Evolutionary conservation across 352 stramenopile genomes (phyloP).

Genomic region (Pythium pectinolyticum): DNA sequence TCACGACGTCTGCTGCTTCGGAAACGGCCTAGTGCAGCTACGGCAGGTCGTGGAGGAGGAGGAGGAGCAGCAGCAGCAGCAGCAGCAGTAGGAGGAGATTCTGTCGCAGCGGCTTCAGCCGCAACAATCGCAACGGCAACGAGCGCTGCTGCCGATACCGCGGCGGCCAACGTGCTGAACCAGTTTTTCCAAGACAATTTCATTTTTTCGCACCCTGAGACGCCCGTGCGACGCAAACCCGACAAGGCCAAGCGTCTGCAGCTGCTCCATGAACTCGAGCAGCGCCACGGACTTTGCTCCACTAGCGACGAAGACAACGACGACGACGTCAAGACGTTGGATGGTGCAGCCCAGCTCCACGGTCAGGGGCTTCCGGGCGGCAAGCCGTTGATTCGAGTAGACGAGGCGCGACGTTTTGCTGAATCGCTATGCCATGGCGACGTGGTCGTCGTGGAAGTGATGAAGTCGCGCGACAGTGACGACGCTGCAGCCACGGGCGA

Average conservation of each 20-base stretch:
- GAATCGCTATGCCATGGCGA: constrained; percentile 32
- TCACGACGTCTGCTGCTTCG: constrained; percentile 26
- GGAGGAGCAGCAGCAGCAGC: neutral
- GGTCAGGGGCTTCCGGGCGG: neutral
- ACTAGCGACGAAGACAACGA: neutral
- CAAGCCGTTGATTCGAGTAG: constrained; percentile 2
- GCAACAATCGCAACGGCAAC: constrained; percentile 1
- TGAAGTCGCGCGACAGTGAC: neutral
- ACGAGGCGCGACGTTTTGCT: neutral
- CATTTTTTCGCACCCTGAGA: constrained; percentile 56
- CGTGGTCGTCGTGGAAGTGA: constrained; percentile 36
- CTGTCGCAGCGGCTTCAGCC: too few relatives aligned
- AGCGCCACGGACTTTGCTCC: constrained; percentile 3
- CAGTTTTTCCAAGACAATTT: constrained; percentile 69
- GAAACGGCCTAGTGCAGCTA: neutral
- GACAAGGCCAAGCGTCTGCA: constrained; percentile 1
- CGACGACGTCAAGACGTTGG: neutral
- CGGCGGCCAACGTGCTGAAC: constrained; percentile 36
- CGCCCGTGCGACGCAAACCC: neutral
- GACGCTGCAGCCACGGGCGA: neutral
- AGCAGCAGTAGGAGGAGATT: too few relatives aligned
- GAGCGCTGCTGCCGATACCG: constrained; percentile 5
- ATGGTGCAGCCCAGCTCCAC: neutral
- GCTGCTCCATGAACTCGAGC: constrained; percentile 5
- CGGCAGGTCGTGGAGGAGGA: neutral